Evolutionary conservation across 2,329 filamentous ascomycete genomes (phyloP).

Genomic region (Microthyrium microscopicum): DNA sequence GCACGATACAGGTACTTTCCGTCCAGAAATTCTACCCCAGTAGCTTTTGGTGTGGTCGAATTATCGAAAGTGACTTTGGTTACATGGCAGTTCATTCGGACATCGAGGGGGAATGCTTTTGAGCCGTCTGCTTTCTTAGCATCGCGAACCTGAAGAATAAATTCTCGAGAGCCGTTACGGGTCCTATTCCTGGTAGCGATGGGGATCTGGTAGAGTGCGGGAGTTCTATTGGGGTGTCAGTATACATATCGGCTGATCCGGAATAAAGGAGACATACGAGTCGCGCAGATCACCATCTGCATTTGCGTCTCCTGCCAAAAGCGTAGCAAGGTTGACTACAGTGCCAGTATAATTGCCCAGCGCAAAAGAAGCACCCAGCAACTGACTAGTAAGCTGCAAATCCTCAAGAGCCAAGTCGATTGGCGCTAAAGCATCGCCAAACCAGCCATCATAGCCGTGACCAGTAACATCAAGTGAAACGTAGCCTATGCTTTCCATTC

Average conservation of each 20-base stretch:
- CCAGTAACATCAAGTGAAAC: constrained; percentile 25
- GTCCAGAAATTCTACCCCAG: constrained; percentile 1
- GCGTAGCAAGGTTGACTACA: not conserved
- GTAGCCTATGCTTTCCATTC: constrained; percentile 38
- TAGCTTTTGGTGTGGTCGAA: not conserved
- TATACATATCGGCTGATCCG: too few relatives aligned
- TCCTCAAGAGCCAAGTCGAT: not conserved
- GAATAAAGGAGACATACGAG: not conserved
- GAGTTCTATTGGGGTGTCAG: too few relatives aligned
- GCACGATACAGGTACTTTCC: constrained; percentile 1
- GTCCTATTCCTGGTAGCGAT: not conserved
- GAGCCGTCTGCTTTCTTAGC: too few relatives aligned
- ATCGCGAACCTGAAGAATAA: not conserved
- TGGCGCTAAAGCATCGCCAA: constrained; percentile 14
- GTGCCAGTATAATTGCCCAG: not conserved
- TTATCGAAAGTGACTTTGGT: constrained; percentile 1
- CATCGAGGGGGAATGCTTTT: not conserved
- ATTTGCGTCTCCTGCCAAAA: not conserved
- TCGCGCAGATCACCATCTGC: not conserved
- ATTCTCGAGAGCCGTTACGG: not conserved
- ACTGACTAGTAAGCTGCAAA: not conserved
- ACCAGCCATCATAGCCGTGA: constrained; percentile 43
- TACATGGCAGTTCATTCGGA: not conserved
- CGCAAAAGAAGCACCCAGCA: not conserved
- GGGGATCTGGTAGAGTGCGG: too few relatives aligned